phyloP scores from a whole-genome alignment of 2,329 filamentous ascomycete genomes.

The Penicillium thymicola region DNA sequence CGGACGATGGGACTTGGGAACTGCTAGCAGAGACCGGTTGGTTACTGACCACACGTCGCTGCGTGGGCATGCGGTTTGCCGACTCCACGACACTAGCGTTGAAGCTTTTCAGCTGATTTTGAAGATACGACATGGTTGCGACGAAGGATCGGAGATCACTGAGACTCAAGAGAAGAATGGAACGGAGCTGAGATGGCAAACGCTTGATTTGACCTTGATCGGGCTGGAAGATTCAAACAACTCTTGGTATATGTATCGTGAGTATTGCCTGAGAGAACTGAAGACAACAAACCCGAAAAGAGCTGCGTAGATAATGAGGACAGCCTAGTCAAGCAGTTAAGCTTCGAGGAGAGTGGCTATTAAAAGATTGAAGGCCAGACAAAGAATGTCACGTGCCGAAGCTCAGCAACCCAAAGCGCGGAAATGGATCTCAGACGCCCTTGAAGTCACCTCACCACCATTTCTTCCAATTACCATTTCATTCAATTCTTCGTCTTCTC shows the following conservation, averaged over 20 bases:
- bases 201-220: conserved; percentile 2
- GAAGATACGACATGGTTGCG: conserved; percentile 60
- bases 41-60: conserved; percentile 52
- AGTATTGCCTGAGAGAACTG: not conserved
- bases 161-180: conserved; percentile 3
- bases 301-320: not conserved
- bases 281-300: not conserved
- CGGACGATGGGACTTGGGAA: conserved; percentile 47
- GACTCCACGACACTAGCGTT: conserved; percentile 60
- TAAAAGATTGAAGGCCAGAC: conserved; percentile 7
- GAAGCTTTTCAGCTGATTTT: conserved; percentile 63
- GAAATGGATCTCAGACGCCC: conserved; percentile 10
- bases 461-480: conserved; percentile 5
- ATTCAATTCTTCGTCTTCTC: conserved; percentile 1
- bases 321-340: not conserved
- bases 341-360: not conserved
- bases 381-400: conserved; percentile 13
- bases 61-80: conserved; percentile 60
- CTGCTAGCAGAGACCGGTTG: conserved; percentile 55
- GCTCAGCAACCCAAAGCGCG: conserved; percentile 15
- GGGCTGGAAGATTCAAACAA: conserved; percentile 5
- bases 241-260: conserved; percentile 2
- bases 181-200: not conserved
- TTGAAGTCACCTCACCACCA: conserved; percentile 8
- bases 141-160: not conserved